A percentile compares a stretch with the other conserved stretches of the same genome.
These are phyloP conservation scores for Inonotus hispidus DNA, from an alignment of 1,284 basidiomycete species.

Conservation along the genomic window DNA sequence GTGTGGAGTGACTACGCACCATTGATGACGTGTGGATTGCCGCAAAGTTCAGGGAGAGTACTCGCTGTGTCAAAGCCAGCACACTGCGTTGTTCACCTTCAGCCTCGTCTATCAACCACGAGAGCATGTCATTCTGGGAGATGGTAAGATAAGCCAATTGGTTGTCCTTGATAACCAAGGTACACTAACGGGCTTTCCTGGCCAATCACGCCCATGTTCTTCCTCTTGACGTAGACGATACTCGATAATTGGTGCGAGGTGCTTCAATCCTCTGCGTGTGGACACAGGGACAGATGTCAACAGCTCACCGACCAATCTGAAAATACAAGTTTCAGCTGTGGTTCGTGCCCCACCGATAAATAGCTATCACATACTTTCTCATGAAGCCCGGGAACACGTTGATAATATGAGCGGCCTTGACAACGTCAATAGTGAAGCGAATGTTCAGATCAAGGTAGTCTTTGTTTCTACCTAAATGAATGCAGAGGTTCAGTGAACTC, in stretches of 20 bases:
- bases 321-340: neutral
- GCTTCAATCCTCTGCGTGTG: constrained; percentile 21
- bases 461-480: constrained; percentile 34
- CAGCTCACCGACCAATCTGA: constrained; percentile 7
- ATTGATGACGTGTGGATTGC: constrained; percentile 36
- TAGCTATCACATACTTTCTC: constrained; percentile 29
- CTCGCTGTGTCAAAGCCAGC: constrained; percentile 28
- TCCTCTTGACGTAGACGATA: constrained; percentile 30
- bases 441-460: constrained; percentile 35
- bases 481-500: too few species aligned
- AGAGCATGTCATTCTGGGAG: constrained; percentile 36
- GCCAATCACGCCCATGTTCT: constrained; percentile 31
- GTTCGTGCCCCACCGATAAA: neutral
- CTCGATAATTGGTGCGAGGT: constrained; percentile 33
- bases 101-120: constrained; percentile 40
- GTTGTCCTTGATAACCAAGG: constrained; percentile 11
- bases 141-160: too few species aligned
- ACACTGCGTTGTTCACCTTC: constrained; percentile 29
- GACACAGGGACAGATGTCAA: constrained; percentile 6
- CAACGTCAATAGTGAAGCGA: constrained; percentile 28
- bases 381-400: constrained; percentile 34
- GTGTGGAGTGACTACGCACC: constrained; percentile 17
- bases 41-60: constrained; percentile 35
- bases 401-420: constrained; percentile 26
- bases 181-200: constrained; percentile 33